phyloP scores from a whole-genome alignment of 108 stramenopile genomes.

The Skeletonema marinoi region DNA sequence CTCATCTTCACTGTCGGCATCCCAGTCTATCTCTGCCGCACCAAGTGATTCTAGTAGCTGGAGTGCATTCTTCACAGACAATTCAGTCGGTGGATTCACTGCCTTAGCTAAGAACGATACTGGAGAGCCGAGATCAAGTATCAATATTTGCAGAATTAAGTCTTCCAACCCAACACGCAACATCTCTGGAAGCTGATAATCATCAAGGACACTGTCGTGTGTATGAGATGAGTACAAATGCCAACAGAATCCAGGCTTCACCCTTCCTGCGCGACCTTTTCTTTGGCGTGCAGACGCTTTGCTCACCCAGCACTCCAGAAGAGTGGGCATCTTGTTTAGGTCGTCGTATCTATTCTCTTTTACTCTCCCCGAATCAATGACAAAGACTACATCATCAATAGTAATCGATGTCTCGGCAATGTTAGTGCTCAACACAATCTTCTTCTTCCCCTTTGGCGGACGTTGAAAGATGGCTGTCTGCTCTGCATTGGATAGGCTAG shows the following conservation, averaged over 20 bases:
- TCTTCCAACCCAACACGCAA: constrained; percentile 90
- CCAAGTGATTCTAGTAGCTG: constrained; percentile 66
- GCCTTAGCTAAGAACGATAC: constrained; percentile 65
- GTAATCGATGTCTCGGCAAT: constrained; percentile 63
- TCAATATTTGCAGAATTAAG: constrained; percentile 83
- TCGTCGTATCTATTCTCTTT: constrained; percentile 81
- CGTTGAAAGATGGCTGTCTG: constrained; percentile 74
- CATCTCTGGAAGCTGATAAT: constrained; percentile 89
- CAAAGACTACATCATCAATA: constrained; percentile 77
- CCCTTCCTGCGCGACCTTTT: constrained; percentile 93
- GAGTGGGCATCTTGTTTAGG: constrained; percentile 71
- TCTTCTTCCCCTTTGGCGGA: constrained; percentile 66
- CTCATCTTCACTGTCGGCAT: constrained; percentile 12
- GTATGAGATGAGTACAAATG: constrained; percentile 74
- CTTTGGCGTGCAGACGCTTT: constrained; percentile 89
- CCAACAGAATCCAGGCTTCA: constrained; percentile 82
- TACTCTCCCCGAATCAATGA: constrained; percentile 67
- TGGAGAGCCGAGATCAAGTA: constrained; percentile 77
- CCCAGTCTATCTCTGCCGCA: constrained; percentile 64
- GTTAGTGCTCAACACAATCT: constrained; percentile 89
- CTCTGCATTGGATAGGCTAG: constrained; percentile 68
- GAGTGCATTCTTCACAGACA: constrained; percentile 64
- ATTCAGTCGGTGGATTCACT: constrained; percentile 69
- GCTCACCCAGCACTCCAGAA: constrained; percentile 86
- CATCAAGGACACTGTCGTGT: constrained; percentile 53